Percentiles rank a stretch among this genome's conserved stretches.
Evolutionary conservation across 306 rosid species (phyloP).

Genomic region (Vicia villosa): DNA sequence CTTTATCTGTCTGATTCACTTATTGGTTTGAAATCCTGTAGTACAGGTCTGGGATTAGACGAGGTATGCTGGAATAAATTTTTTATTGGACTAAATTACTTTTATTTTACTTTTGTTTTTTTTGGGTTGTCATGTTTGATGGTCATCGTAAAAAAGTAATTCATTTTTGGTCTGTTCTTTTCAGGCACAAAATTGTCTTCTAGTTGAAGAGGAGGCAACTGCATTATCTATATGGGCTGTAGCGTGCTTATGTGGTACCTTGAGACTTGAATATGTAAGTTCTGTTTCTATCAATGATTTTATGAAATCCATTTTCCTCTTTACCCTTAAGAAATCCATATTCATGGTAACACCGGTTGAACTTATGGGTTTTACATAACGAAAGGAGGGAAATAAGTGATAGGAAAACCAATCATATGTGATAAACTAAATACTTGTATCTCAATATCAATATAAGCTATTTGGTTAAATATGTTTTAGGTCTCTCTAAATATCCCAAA

Average conservation of each 20-base stretch:
- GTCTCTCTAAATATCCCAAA: no score
- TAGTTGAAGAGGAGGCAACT: slow-evolving; percentile 90
- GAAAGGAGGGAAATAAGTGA: neutral
- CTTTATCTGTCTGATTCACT: slow-evolving; percentile 71
- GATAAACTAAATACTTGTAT: neutral
- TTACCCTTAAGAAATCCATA: slow-evolving; percentile 24
- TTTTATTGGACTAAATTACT: slow-evolving; percentile 26
- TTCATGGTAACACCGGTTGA: neutral
- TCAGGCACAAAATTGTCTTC: slow-evolving; percentile 78
- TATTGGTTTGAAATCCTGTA: slow-evolving; percentile 74
- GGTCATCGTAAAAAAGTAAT: slow-evolving; percentile 8
- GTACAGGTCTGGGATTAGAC: slow-evolving; percentile 65
- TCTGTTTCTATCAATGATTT: slow-evolving; percentile 25
- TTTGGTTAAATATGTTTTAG: neutral
- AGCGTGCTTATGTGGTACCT: slow-evolving; percentile 91
- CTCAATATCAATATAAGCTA: neutral
- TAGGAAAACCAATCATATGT: neutral
- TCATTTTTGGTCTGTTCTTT: slow-evolving; percentile 44
- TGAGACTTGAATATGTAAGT: slow-evolving; percentile 92
- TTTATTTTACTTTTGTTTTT: slow-evolving; percentile 18
- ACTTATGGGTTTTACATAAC: neutral
- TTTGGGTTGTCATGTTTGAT: slow-evolving; percentile 6
- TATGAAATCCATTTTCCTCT: slow-evolving; percentile 17
- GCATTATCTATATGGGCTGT: slow-evolving; percentile 93
- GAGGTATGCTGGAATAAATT: slow-evolving; percentile 62